These are phyloP conservation scores for Uncinocarpus reesii DNA, from an alignment of 2,329 filamentous ascomycete genomes.

Conservation along the genomic window DNA sequence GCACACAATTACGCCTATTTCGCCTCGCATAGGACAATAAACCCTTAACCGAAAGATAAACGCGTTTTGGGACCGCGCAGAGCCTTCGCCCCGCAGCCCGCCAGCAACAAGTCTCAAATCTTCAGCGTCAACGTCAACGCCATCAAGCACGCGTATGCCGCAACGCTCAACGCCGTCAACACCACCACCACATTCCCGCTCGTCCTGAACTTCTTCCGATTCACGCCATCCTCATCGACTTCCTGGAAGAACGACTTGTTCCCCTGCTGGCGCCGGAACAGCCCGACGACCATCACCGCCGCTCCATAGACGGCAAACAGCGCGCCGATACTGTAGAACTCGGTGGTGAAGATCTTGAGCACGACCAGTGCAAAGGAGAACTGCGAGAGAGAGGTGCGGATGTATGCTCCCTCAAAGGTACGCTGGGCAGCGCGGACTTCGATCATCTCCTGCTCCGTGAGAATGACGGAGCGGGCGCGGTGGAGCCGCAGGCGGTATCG, in stretches of 20 bases:
- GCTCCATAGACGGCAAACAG: constrained; percentile 87
- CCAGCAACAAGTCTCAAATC: constrained; percentile 7
- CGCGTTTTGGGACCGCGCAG: background rate
- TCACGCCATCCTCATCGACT: constrained; percentile 48
- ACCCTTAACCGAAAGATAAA: background rate
- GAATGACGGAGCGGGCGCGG: constrained; percentile 68
- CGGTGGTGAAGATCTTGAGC: constrained; percentile 88
- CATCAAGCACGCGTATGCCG: constrained; percentile 51
- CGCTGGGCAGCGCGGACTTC: constrained; percentile 91
- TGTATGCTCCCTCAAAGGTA: constrained; percentile 94
- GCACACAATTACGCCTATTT: too few species aligned
- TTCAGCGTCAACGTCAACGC: constrained; percentile 45
- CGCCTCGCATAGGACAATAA: too few species aligned
- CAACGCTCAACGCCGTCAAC: constrained; percentile 51
- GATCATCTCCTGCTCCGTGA: constrained; percentile 76
- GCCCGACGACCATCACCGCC: constrained; percentile 68
- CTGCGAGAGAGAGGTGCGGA: constrained; percentile 85
- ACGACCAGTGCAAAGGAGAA: constrained; percentile 93
- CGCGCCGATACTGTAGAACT: constrained; percentile 96
- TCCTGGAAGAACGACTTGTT: constrained; percentile 80
- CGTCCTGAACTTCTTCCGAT: constrained; percentile 53
- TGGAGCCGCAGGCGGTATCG: constrained; percentile 70
- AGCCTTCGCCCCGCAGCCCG: background rate
- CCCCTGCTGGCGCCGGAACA: constrained; percentile 80
- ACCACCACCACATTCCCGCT: constrained; percentile 57